A percentile compares a stretch with the other conserved stretches of the same genome.
Evolutionary conservation across 164 flowering plant genomes (phyloP).

Genomic region (Piper betle): DNA sequence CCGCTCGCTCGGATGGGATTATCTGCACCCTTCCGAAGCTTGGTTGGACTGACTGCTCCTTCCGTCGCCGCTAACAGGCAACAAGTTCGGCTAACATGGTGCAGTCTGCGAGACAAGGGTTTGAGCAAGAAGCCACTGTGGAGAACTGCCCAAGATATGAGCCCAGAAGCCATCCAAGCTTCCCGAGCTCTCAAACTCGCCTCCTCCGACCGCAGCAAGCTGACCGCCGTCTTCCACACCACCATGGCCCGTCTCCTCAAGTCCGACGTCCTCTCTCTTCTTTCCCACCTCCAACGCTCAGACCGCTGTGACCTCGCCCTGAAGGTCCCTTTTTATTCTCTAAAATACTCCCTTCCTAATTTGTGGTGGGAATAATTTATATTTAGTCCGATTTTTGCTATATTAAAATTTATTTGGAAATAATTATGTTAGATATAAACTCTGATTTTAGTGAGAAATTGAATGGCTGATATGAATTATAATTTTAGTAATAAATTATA

Average conservation of each 20-base stretch:
- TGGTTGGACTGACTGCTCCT: too few species aligned
- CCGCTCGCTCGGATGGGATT: too few species aligned
- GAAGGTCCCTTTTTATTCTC: background rate
- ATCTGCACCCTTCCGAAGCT: too few species aligned
- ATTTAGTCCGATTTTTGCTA: too few species aligned
- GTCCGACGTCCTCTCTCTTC: conserved; percentile 7
- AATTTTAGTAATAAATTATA: too few species aligned
- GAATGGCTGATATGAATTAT: too few species aligned
- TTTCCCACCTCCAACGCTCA: conserved; percentile 7
- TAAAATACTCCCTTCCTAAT: too few species aligned
- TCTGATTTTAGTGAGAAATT: too few species aligned
- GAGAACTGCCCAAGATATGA: conserved; percentile 8
- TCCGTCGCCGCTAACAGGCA: too few species aligned
- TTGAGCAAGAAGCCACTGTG: conserved; percentile 11
- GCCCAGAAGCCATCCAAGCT: conserved; percentile 11
- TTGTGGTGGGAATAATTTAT: too few species aligned
- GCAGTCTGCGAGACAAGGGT: conserved; percentile 10
- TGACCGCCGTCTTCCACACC: conserved; percentile 1
- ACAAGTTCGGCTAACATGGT: background rate
- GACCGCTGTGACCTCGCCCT: conserved; percentile 5
- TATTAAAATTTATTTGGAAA: too few species aligned
- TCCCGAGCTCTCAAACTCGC: conserved; percentile 6
- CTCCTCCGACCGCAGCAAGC: background rate
- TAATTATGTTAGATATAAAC: too few species aligned
- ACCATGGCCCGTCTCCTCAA: conserved; percentile 6